Evolutionary conservation across 108 stramenopile species (phyloP).

Genomic region (Nitzschia sp.): DNA sequence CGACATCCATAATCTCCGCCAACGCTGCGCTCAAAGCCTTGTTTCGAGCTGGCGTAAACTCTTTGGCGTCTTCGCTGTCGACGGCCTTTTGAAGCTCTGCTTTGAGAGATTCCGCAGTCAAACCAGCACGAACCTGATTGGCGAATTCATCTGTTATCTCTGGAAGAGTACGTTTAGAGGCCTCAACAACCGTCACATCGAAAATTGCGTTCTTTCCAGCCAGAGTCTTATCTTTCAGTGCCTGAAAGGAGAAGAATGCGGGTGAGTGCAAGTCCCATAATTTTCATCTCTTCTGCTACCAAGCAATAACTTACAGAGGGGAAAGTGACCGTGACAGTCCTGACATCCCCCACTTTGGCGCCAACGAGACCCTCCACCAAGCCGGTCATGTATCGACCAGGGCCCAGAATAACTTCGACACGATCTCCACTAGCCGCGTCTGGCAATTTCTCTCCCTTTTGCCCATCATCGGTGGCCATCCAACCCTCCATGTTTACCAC

Average conservation of each 20-base stretch:
- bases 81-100: slow-evolving; percentile 89
- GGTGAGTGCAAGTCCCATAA: neutral
- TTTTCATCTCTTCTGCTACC: neutral
- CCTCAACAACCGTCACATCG: slow-evolving; percentile 81
- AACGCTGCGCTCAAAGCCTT: slow-evolving; percentile 79
- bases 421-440: slow-evolving; percentile 85
- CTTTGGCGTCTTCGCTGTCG: slow-evolving; percentile 84
- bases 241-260: slow-evolving; percentile 38
- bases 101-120: slow-evolving; percentile 74
- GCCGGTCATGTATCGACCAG: slow-evolving; percentile 88
- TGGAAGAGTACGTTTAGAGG: slow-evolving; percentile 77
- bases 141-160: slow-evolving; percentile 92
- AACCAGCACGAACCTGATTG: slow-evolving; percentile 72
- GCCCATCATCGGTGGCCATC: slow-evolving; percentile 66
- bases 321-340: slow-evolving; percentile 69
- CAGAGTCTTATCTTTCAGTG: slow-evolving; percentile 80
- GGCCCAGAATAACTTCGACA: slow-evolving; percentile 81
- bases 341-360: slow-evolving; percentile 77
- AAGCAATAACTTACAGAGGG: slow-evolving; percentile 61
- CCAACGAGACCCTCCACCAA: slow-evolving; percentile 85
- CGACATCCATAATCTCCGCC: slow-evolving; percentile 69
- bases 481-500: slow-evolving; percentile 86
- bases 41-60: slow-evolving; percentile 78
- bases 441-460: slow-evolving; percentile 82
- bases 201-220: slow-evolving; percentile 92